Evolutionary conservation across 1,284 basidiomycete genomes (phyloP).

Genomic region (Moesziomyces aphidis): DNA sequence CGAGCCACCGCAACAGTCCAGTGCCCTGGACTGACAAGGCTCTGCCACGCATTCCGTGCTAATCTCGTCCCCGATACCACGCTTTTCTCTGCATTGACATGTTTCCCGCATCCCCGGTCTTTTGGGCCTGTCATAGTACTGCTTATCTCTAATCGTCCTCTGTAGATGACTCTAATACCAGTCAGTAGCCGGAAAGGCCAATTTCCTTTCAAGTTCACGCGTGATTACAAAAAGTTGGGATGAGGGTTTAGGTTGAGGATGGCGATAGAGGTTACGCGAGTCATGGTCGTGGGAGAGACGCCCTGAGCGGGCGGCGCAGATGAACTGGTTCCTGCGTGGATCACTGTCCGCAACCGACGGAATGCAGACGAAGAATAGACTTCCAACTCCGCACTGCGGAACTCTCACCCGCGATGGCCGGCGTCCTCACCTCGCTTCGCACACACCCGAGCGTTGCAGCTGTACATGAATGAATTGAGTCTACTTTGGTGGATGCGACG

Average conservation of each 20-base stretch:
- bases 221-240: no score
- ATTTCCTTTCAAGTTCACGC: no score
- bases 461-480: neutral
- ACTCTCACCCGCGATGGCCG: neutral
- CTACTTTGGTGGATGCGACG: conserved; percentile 34
- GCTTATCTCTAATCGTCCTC: neutral
- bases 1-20: conserved; percentile 20
- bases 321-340: conserved; percentile 1
- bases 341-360: neutral
- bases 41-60: conserved; percentile 22
- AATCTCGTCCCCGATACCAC: conserved; percentile 5
- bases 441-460: neutral
- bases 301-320: neutral
- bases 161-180: neutral
- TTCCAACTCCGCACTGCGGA: neutral
- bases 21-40: conserved; percentile 15
- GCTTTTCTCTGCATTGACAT: neutral
- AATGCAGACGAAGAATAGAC: neutral
- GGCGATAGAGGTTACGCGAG: conserved; percentile 2
- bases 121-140: neutral
- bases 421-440: no score
- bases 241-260: neutral
- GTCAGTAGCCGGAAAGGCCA: neutral
- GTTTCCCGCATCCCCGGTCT: neutral
- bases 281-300: conserved; percentile 6